These are phyloP conservation scores for Pseudogymnoascus sp. DNA, from an alignment of 2,329 filamentous ascomycete genomes.

Conservation along the genomic window DNA sequence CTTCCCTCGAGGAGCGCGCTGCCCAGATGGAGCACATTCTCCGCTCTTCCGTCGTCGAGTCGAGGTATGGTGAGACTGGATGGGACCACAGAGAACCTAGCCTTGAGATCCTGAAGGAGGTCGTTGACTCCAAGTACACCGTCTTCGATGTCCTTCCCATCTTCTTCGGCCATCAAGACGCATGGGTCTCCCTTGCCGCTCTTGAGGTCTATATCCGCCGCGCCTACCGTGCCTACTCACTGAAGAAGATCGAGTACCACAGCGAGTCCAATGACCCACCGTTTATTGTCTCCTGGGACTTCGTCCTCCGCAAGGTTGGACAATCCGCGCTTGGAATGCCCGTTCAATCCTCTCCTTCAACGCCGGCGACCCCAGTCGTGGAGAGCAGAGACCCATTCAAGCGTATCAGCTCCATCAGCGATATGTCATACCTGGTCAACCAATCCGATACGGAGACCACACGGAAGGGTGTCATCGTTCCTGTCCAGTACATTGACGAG, in stretches of 20 bases:
- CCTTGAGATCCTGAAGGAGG: slow-evolving; percentile 87
- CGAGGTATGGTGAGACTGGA: slow-evolving; percentile 92
- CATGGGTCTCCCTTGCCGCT: slow-evolving; percentile 88
- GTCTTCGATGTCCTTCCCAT: slow-evolving; percentile 93
- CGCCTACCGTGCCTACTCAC: slow-evolving; percentile 89
- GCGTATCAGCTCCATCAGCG: slow-evolving; percentile 89
- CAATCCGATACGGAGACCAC: slow-evolving; percentile 65
- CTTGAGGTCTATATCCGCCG: slow-evolving; percentile 95
- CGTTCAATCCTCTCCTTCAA: slow-evolving; percentile 72
- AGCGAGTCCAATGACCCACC: slow-evolving; percentile 63
- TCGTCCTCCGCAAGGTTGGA: slow-evolving; percentile 86
- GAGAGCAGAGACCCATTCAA: slow-evolving; percentile 60
- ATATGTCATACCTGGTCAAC: slow-evolving; percentile 81
- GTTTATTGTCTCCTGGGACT: slow-evolving; percentile 89
- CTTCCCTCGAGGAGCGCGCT: slow-evolving; percentile 89
- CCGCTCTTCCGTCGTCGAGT: slow-evolving; percentile 89
- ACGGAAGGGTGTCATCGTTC: slow-evolving; percentile 89
- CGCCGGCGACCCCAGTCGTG: slow-evolving; percentile 65
- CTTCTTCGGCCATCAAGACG: slow-evolving; percentile 91
- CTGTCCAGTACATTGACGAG: slow-evolving; percentile 89
- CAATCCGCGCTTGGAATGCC: slow-evolving; percentile 84
- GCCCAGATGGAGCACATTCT: slow-evolving; percentile 98
- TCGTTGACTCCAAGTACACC: slow-evolving; percentile 97
- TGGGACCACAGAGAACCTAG: slow-evolving; percentile 94
- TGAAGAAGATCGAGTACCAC: slow-evolving; percentile 85